A percentile compares a stretch with the other conserved stretches of the same genome.
phyloP scores from a whole-genome alignment of 306 rosid genomes.

The Prunus davidiana region DNA sequence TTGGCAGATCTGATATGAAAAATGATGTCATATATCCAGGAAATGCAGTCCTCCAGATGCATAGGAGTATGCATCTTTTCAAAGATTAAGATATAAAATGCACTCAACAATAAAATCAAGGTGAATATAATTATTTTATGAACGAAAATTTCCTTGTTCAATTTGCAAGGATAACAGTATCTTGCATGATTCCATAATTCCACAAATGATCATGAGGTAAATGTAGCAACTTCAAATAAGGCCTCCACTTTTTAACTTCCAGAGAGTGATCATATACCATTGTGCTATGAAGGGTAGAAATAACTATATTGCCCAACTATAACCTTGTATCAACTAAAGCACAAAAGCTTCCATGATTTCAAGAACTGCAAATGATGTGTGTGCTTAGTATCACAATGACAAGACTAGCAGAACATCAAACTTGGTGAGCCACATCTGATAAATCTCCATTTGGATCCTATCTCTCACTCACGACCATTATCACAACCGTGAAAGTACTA shows the following conservation, averaged over 20 bases:
- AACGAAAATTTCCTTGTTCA: not conserved
- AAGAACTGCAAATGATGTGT: not conserved
- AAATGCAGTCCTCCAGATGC: not conserved
- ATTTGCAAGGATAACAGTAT: not conserved
- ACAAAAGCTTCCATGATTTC: not conserved
- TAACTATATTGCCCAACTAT: not conserved
- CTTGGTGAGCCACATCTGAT: not conserved
- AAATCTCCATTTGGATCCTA: not conserved
- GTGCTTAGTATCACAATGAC: not conserved
- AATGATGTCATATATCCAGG: slow-evolving; percentile 11
- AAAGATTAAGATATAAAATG: not conserved
- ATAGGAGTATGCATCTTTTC: not conserved
- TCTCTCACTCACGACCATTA: not conserved
- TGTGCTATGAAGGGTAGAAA: not conserved
- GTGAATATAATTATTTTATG: not conserved
- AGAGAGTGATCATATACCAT: not conserved
- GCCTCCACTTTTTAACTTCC: not conserved
- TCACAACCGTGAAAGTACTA: not conserved
- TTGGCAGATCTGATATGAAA: slow-evolving; percentile 38
- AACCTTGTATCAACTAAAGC: not conserved
- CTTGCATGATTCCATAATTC: not conserved
- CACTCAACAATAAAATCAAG: not conserved
- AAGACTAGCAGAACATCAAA: not conserved
- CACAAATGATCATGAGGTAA: not conserved
- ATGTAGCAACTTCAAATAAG: not conserved